Evolutionary conservation across 2,329 filamentous ascomycete species (phyloP).

Genomic region (Orbilia blumenaviensis): DNA sequence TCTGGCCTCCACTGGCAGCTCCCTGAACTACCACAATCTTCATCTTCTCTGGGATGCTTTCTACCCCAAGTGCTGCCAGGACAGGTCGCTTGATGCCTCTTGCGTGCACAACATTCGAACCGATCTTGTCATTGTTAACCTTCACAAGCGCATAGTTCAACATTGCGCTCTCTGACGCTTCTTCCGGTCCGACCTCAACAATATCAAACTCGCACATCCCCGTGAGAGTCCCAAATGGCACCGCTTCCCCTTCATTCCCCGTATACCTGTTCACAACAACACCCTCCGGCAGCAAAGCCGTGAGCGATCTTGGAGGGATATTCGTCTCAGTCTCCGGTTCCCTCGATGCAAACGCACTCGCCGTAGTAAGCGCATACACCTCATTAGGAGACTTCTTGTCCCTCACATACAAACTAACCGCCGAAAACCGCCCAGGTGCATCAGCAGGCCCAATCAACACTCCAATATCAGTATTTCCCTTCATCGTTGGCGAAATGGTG

Average conservation of each 20-base stretch:
- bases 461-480: conserved; percentile 26
- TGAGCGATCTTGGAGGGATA: conserved; percentile 35
- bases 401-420: conserved; percentile 31
- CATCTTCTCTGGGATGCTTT: conserved; percentile 15
- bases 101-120: conserved; percentile 17
- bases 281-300: conserved; percentile 35
- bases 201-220: conserved; percentile 42
- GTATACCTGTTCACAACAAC: conserved; percentile 35
- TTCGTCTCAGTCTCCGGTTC: conserved; percentile 38
- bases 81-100: conserved; percentile 20
- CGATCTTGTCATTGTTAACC: conserved; percentile 31
- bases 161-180: not conserved
- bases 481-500: not conserved
- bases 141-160: conserved; percentile 45
- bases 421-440: conserved; percentile 30
- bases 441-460: conserved; percentile 41
- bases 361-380: conserved; percentile 39
- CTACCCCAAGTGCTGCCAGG: not conserved
- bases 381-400: conserved; percentile 11
- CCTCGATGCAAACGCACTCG: conserved; percentile 30
- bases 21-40: conserved; percentile 23
- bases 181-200: not conserved
- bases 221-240: conserved; percentile 36
- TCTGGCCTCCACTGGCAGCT: conserved; percentile 11
- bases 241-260: not conserved